Percentiles rank a stretch among this genome's conserved stretches.
phyloP scores from a whole-genome alignment of 805 yeast genomes.

The Yarrowia phangngaensis region DNA sequence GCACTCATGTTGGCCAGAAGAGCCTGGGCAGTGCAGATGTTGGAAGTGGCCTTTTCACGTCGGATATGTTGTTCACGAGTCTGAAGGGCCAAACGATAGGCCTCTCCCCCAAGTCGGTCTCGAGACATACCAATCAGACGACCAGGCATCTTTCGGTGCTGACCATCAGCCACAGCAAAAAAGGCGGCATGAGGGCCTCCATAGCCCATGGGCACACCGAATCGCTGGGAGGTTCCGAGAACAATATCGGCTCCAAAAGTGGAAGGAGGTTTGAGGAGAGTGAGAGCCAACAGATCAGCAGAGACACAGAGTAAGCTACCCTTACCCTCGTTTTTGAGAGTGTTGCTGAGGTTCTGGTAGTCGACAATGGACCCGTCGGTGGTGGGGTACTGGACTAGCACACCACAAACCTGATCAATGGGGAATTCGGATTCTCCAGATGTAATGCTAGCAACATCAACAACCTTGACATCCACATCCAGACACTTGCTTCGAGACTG shows the following conservation, averaged over 20 bases:
- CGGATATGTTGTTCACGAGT: slow-evolving; percentile 98
- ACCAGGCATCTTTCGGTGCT: slow-evolving; percentile 93
- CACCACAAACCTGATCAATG: slow-evolving; percentile 61
- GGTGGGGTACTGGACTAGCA: slow-evolving; percentile 83
- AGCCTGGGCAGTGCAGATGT: slow-evolving; percentile 98
- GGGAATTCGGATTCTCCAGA: slow-evolving; percentile 41
- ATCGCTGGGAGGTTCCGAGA: slow-evolving; percentile 88
- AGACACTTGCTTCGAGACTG: slow-evolving; percentile 74
- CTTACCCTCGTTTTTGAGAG: slow-evolving; percentile 68
- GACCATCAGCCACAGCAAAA: slow-evolving; percentile 76
- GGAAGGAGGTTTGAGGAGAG: slow-evolving; percentile 78
- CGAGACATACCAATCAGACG: slow-evolving; percentile 89
- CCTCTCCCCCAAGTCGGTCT: slow-evolving; percentile 86
- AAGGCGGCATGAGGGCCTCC: slow-evolving; percentile 99
- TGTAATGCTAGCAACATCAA: slow-evolving; percentile 49
- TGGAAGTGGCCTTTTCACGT: slow-evolving; percentile 96
- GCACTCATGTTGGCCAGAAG: slow-evolving; percentile 92
- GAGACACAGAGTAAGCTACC: slow-evolving; percentile 64
- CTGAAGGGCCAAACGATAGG: slow-evolving; percentile 88
- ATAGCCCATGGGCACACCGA: slow-evolving; percentile 96
- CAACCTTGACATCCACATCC: slow-evolving; percentile 57
- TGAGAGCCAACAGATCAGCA: slow-evolving; percentile 86
- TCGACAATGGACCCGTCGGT: slow-evolving; percentile 69
- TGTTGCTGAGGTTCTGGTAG: slow-evolving; percentile 54
- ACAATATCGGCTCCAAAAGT: slow-evolving; percentile 89